Conservation (phyloP, 1,139 yeast species). For the Saccharomyces hybrid region DNA sequence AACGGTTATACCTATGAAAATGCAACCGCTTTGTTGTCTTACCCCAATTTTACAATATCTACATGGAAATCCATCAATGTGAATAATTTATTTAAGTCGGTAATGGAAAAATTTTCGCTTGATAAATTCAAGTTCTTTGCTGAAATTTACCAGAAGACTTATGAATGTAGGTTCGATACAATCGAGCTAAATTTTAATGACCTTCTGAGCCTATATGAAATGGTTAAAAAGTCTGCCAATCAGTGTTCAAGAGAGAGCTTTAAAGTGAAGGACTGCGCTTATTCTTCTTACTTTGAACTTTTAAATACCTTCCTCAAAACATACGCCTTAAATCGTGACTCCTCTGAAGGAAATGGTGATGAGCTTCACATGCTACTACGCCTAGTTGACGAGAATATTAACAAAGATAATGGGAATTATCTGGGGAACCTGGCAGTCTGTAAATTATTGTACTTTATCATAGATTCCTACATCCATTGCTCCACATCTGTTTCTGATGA, state of each 20-base stretch:
- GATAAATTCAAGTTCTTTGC: slow-evolving; percentile 31
- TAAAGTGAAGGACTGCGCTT: slow-evolving; percentile 19
- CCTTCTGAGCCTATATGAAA: slow-evolving; percentile 3
- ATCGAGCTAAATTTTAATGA: slow-evolving; percentile 8
- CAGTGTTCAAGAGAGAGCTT: slow-evolving; percentile 7
- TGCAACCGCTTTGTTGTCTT: slow-evolving; percentile 6
- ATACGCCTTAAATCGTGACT: slow-evolving; percentile 5
- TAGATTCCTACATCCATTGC: slow-evolving; percentile 13
- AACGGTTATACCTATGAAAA: background rate
- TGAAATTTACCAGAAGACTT: slow-evolving; percentile 16
- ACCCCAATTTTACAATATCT: slow-evolving; percentile 11
- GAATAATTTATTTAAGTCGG: slow-evolving; percentile 12
- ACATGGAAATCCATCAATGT: slow-evolving; percentile 19
- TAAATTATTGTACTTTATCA: slow-evolving; percentile 20
- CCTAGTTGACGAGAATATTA: slow-evolving; percentile 13
- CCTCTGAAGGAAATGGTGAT: background rate
- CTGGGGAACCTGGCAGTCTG: slow-evolving; percentile 22
- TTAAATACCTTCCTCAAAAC: slow-evolving; percentile 8
- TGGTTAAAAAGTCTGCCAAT: background rate
- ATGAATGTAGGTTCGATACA: slow-evolving; percentile 9
- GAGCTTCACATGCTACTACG: slow-evolving; percentile 11
- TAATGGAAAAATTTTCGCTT: slow-evolving; percentile 16
- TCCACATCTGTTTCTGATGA: slow-evolving; percentile 1
- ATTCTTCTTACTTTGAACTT: slow-evolving; percentile 16
- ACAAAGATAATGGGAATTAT: slow-evolving; percentile 23